Evolutionary conservation across 371 early-diverging fungal species (phyloP), one percentile per base, ranked within the genome.

Genomic region (Mucor ambiguus): DNA sequence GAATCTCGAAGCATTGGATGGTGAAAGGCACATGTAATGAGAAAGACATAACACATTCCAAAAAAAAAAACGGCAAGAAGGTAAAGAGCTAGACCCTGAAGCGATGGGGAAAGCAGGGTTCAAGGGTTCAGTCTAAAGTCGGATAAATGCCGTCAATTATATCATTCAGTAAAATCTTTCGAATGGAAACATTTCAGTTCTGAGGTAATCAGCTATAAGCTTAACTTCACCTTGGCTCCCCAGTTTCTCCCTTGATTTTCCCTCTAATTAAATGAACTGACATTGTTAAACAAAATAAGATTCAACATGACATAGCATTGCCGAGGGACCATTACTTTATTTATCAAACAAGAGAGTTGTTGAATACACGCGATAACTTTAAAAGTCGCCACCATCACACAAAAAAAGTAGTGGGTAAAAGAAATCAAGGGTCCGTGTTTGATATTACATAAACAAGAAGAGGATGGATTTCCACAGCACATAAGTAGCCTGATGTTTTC

Each of bases 101-200:
- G 22, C 7, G 9, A n/a, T 46, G 20, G 24, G 24, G 22, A 6
- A 22, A 58, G 29, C 44, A 58, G 58, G 58, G 58, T 58, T 22
- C 22, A 58, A 58, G 58, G 35, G 58, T 22, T 46, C 46, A 22
- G 22, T 58, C 33, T 33, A 11, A 37, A n/a, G 22, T 58, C 58
- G 58, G 58, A 35, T 37, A 58, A 58, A 58, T 14, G 35, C 37
- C 37, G 22, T 46, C 7, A 22, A 22, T 18, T 0, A 22, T 18
- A 20, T 44, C 10, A 46, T 46, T 46, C 22, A 46, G 9, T 46
- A 24, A 20, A 46, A 46, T 46, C 20, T 22, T 46, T 46, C 46
- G 46, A 46, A 46, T 46, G 46, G 46, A 46, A 46, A 10, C 22
- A 46, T 22, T 46, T 5, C 41, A 41, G n/a, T n/a, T n/a, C n/a